phyloP scores from a whole-genome alignment of 805 yeast genomes.

The Grigorovia yakushimaensis region DNA sequence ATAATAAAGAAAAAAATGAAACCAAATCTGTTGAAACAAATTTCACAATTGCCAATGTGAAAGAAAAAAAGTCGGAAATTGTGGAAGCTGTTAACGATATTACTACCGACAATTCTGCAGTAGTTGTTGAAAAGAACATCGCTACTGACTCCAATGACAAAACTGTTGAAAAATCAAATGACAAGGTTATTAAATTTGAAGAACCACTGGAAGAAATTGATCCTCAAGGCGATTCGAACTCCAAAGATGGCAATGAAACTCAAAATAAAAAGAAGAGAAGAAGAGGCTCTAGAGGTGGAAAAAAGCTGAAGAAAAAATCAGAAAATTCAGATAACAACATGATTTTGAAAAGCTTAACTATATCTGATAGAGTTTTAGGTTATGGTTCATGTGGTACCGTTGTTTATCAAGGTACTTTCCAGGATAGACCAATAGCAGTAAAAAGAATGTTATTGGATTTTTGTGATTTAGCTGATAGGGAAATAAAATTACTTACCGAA shows the following conservation, averaged over 20 bases:
- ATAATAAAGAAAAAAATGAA: slow-evolving; percentile 7
- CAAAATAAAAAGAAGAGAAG: slow-evolving; percentile 46
- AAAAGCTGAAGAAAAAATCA: slow-evolving; percentile 33
- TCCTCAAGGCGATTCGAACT: slow-evolving; percentile 3
- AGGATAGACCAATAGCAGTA: slow-evolving; percentile 89
- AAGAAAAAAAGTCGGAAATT: not conserved
- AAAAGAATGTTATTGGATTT: slow-evolving; percentile 89
- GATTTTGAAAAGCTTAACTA: slow-evolving; percentile 41
- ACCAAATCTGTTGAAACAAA: too few relatives aligned
- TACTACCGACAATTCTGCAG: not conserved
- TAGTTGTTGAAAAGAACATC: not conserved
- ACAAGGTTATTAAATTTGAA: not conserved
- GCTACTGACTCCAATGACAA: not conserved
- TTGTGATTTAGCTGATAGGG: slow-evolving; percentile 89
- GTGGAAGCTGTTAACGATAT: not conserved
- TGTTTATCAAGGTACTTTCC: slow-evolving; percentile 83
- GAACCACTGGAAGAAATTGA: not conserved
- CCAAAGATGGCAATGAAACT: not conserved
- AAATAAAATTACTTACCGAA: slow-evolving; percentile 76
- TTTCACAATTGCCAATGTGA: too few relatives aligned
- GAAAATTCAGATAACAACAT: not conserved
- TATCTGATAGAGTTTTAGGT: slow-evolving; percentile 74
- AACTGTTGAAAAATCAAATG: not conserved
- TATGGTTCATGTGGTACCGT: slow-evolving; percentile 97
- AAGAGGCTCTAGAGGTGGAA: slow-evolving; percentile 82